phyloP scores from a whole-genome alignment of 257 asterid species.

The Echium plantagineum region DNA sequence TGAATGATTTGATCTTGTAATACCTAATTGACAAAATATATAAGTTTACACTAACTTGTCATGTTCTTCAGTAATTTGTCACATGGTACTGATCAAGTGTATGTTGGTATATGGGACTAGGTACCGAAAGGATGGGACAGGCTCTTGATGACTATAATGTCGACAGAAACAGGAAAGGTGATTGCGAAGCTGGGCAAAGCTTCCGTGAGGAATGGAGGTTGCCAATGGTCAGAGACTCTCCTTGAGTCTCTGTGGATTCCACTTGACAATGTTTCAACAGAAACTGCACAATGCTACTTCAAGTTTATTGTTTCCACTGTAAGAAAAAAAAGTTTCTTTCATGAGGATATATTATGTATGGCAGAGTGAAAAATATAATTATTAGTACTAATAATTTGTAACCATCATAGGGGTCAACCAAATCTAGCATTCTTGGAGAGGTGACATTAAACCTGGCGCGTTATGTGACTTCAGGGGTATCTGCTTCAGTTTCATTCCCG shows the following conservation, averaged over 20 bases:
- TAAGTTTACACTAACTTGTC: background rate
- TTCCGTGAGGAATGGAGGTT: conserved; percentile 51
- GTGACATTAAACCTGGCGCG: conserved; percentile 45
- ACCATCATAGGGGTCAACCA: conserved; percentile 49
- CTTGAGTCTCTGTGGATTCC: conserved; percentile 56
- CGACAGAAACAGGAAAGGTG: conserved; percentile 64
- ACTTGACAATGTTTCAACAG: conserved; percentile 40
- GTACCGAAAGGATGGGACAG: conserved; percentile 99
- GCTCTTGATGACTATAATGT: conserved; percentile 41
- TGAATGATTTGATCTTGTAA: background rate
- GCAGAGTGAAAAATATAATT: background rate
- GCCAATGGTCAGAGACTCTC: conserved; percentile 71
- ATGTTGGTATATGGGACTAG: conserved; percentile 21
- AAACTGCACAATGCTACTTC: conserved; percentile 46
- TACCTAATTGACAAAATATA: background rate
- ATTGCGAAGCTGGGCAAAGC: conserved; percentile 59
- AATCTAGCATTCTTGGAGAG: conserved; percentile 77
- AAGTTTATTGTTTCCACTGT: conserved; percentile 72
- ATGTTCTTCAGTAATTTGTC: background rate
- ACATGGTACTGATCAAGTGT: conserved; percentile 1
- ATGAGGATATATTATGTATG: background rate
- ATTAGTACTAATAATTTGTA: background rate
- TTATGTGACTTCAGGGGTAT: conserved; percentile 31
- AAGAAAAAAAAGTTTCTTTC: too few species aligned
- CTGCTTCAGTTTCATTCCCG: conserved; percentile 58